These are phyloP conservation scores for Neurospora sp. DNA, from an alignment of 495 filamentous ascomycete genomes.

Conservation along the genomic window DNA sequence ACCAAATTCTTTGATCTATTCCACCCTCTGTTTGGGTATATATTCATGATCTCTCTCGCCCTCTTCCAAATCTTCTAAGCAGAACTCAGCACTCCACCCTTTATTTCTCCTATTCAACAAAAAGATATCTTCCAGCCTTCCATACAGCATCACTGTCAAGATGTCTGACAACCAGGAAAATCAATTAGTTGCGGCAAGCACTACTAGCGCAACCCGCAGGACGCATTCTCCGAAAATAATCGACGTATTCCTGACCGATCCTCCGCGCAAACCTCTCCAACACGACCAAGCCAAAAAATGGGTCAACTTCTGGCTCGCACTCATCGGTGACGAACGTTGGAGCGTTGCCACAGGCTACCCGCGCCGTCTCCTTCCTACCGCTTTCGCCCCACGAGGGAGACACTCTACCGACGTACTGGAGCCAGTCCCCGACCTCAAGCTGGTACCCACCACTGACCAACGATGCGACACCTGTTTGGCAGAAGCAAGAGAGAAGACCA, in stretches of 20 bases:
- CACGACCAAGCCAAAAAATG: neutral
- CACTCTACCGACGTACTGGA: neutral
- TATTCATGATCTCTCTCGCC: neutral
- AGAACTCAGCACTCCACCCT: neutral
- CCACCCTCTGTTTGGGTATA: neutral
- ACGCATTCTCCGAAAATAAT: neutral
- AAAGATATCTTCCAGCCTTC: neutral
- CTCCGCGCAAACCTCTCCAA: neutral
- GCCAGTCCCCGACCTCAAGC: neutral
- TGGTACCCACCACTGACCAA: neutral
- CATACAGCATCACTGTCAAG: neutral
- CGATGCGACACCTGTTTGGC: neutral
- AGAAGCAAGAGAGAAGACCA: neutral
- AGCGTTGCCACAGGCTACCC: neutral
- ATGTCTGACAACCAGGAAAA: neutral
- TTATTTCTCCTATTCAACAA: neutral
- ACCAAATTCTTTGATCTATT: neutral
- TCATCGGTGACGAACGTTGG: neutral
- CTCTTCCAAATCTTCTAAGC: neutral
- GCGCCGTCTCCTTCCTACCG: neutral
- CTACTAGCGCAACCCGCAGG: neutral
- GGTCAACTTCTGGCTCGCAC: neutral
- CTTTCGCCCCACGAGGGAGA: neutral
- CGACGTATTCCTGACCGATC: neutral
- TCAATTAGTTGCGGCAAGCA: neutral